Conservation (phyloP, 2,329 filamentous ascomycete species). For the Alternaria longipes region DNA sequence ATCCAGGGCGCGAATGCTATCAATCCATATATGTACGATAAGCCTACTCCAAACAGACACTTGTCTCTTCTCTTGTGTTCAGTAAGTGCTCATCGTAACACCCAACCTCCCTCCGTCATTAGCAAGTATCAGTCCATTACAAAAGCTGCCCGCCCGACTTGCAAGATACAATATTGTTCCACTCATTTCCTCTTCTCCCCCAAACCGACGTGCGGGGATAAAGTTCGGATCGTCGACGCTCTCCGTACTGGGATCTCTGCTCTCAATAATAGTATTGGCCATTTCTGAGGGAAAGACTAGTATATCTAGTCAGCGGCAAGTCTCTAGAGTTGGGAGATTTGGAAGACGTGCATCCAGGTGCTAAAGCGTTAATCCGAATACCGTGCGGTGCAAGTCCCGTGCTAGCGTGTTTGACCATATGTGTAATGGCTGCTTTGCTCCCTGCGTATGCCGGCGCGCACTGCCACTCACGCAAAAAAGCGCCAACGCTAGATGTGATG, state of each 20-base stretch:
- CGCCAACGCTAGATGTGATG: background rate
- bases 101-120: constrained; percentile 22
- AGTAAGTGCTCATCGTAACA: constrained; percentile 23
- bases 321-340: background rate
- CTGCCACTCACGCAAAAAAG: background rate
- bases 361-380: constrained; percentile 60
- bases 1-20: background rate
- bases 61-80: background rate
- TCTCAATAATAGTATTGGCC: constrained; percentile 9
- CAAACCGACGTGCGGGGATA: constrained; percentile 45
- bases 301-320: background rate
- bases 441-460: background rate
- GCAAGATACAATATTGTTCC: constrained; percentile 55
- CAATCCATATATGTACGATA: too few species aligned
- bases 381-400: constrained; percentile 50
- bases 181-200: constrained; percentile 53
- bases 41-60: background rate
- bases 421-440: background rate
- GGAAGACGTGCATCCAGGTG: constrained; percentile 51
- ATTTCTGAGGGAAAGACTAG: constrained; percentile 27
- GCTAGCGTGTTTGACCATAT: constrained; percentile 58
- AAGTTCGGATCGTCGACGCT: constrained; percentile 4
- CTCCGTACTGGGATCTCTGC: constrained; percentile 12
- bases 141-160: constrained; percentile 53
- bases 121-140: constrained; percentile 28